Evolutionary conservation across 306 rosid genomes (phyloP).

Genomic region (Trifolium repens): DNA sequence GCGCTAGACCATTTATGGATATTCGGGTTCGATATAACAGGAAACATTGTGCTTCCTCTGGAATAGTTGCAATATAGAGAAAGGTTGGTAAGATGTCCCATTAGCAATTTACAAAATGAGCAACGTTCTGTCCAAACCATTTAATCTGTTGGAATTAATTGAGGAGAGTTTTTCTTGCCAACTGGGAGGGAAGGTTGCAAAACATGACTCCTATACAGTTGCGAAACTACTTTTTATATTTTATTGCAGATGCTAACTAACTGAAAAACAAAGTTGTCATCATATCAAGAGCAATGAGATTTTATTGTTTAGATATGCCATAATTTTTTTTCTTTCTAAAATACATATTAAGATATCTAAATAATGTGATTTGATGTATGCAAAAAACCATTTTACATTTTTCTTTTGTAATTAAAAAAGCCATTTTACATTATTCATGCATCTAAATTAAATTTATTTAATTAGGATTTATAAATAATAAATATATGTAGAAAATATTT

Average conservation of each 20-base stretch:
- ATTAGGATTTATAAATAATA: no score
- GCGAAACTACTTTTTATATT: neutral
- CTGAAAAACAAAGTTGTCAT: no score
- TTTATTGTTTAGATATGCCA: no score
- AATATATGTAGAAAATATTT: no score
- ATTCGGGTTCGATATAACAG: constrained; percentile 2
- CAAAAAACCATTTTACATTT: no score
- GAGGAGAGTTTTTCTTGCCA: constrained; percentile 5
- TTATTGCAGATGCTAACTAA: neutral
- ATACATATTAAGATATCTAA: no score
- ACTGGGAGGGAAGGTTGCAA: constrained; percentile 1
- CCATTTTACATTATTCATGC: no score
- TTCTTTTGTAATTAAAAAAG: no score
- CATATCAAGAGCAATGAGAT: no score
- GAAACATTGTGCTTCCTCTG: constrained; percentile 23
- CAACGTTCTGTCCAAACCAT: neutral
- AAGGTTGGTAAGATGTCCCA: constrained; percentile 10
- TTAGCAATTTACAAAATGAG: neutral
- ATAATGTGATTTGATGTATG: no score
- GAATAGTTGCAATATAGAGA: constrained; percentile 25
- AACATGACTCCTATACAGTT: neutral
- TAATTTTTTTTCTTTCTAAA: no score
- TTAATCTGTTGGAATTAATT: neutral
- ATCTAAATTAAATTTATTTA: no score
- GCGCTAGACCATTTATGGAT: constrained; percentile 29